Percentiles rank a stretch among this genome's conserved stretches.
phyloP scores from a whole-genome alignment of 108 stramenopile species.

The Skeletonema grethae region DNA sequence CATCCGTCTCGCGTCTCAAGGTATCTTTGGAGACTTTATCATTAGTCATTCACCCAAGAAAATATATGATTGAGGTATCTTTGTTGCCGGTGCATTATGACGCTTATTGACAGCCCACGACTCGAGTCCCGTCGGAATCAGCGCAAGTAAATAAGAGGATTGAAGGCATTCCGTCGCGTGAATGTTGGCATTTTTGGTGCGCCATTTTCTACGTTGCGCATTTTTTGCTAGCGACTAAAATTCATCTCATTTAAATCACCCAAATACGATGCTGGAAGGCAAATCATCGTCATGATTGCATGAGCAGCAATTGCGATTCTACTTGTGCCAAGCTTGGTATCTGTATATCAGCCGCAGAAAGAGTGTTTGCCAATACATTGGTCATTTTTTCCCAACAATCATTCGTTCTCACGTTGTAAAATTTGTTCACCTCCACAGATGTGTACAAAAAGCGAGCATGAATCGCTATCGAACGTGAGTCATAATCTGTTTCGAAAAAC shows the following conservation, averaged over 20 bases:
- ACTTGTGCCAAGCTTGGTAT: conserved; percentile 34
- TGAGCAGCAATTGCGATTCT: conserved; percentile 2
- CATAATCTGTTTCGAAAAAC: conserved; percentile 35
- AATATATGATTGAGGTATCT: neutral
- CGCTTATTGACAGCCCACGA: neutral
- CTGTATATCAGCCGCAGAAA: conserved; percentile 19
- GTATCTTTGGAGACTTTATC: neutral
- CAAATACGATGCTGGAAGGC: too few species aligned
- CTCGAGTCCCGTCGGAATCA: neutral
- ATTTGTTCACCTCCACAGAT: conserved; percentile 23
- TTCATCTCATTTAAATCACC: too few species aligned
- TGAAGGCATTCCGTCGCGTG: neutral
- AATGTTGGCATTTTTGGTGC: neutral
- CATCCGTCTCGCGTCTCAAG: neutral
- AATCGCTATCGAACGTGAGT: conserved; percentile 20
- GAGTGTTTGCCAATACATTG: conserved; percentile 21
- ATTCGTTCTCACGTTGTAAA: conserved; percentile 17
- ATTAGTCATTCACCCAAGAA: neutral
- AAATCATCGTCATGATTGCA: neutral
- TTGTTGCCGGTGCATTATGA: neutral
- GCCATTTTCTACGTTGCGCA: too few species aligned
- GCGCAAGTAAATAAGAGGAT: neutral
- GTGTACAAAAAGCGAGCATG: conserved; percentile 35
- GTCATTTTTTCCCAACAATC: conserved; percentile 28
- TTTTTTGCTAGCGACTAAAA: too few species aligned